Evolutionary conservation across 2,329 filamentous ascomycete species (phyloP).

Genomic region (Calonectria pseudoreteaudii): DNA sequence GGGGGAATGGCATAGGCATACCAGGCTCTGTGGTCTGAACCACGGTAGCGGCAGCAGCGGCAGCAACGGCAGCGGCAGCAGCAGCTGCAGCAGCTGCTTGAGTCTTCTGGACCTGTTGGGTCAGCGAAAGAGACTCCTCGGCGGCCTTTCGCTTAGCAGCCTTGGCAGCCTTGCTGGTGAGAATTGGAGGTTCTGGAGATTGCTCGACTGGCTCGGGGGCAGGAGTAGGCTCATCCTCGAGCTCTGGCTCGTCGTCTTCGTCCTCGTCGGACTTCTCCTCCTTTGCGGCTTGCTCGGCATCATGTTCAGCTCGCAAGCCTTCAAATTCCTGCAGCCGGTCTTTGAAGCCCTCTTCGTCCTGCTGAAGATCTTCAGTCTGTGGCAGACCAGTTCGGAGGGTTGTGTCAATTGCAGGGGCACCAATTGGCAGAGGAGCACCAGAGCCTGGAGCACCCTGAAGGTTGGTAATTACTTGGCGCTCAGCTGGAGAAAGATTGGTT

Average conservation of each 20-base stretch:
- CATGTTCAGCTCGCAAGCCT: constrained; percentile 78
- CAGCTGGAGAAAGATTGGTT: constrained; percentile 68
- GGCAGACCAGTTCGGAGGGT: constrained; percentile 62
- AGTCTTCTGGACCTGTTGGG: constrained; percentile 87
- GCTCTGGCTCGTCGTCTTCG: constrained; percentile 19
- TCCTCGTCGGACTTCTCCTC: constrained; percentile 52
- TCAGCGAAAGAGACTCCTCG: constrained; percentile 72
- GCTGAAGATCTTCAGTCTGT: constrained; percentile 60
- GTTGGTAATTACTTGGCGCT: constrained; percentile 65
- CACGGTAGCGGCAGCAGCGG: constrained; percentile 49
- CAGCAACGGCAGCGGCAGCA: constrained; percentile 49
- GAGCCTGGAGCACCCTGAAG: constrained; percentile 37
- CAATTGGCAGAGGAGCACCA: constrained; percentile 53
- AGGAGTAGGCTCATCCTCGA: constrained; percentile 15
- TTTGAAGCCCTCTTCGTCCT: constrained; percentile 70
- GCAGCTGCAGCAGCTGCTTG: constrained; percentile 57
- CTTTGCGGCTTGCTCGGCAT: constrained; percentile 61
- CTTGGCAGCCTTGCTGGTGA: constrained; percentile 42
- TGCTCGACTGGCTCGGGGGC: constrained; percentile 25
- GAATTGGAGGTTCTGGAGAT: constrained; percentile 23
- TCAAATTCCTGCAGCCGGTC: constrained; percentile 89
- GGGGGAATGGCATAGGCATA: constrained; percentile 82
- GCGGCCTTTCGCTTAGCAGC: constrained; percentile 48
- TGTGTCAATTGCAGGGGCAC: constrained; percentile 46
- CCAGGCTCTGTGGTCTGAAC: constrained; percentile 65